Conservation (phyloP, 306 rosid species). For the Castanea mollissima region DNA sequence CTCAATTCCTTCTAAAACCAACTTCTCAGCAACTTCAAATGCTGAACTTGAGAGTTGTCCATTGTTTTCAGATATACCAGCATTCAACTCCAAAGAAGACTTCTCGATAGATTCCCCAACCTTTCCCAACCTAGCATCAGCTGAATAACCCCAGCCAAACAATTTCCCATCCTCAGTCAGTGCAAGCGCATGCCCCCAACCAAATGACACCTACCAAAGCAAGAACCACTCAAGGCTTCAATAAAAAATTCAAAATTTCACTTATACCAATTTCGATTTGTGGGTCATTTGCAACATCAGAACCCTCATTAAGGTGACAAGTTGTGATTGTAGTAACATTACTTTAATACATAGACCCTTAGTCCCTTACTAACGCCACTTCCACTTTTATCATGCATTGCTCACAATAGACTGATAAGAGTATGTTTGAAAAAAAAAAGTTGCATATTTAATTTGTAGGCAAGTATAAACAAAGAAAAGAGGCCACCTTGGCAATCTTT, state of each 20-base stretch:
- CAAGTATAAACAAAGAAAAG: no score
- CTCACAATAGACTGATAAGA: no score
- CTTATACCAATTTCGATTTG: no score
- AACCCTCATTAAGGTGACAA: no score
- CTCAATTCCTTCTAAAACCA: conserved; percentile 66
- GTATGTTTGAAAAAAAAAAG: no score
- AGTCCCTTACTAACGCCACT: no score
- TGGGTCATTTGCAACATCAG: no score
- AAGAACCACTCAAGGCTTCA: conserved; percentile 4
- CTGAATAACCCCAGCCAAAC: conserved; percentile 93
- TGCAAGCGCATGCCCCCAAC: conserved; percentile 98
- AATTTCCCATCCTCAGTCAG: conserved; percentile 72
- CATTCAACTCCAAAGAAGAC: conserved; percentile 50
- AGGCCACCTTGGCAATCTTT: conserved; percentile 62
- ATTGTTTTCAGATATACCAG: not conserved
- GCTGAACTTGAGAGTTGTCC: conserved; percentile 35
- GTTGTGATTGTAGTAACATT: no score
- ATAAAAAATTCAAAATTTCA: no score
- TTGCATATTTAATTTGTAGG: no score
- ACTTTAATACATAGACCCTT: no score
- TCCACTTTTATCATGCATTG: no score
- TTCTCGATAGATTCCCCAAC: conserved; percentile 46
- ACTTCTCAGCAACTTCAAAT: conserved; percentile 62
- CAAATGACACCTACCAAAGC: conserved; percentile 70
- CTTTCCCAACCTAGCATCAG: conserved; percentile 79